Base-by-base conservation (phyloP, 2,329 filamentous ascomycete genomes). In the Microcyclosporella mali region DNA sequence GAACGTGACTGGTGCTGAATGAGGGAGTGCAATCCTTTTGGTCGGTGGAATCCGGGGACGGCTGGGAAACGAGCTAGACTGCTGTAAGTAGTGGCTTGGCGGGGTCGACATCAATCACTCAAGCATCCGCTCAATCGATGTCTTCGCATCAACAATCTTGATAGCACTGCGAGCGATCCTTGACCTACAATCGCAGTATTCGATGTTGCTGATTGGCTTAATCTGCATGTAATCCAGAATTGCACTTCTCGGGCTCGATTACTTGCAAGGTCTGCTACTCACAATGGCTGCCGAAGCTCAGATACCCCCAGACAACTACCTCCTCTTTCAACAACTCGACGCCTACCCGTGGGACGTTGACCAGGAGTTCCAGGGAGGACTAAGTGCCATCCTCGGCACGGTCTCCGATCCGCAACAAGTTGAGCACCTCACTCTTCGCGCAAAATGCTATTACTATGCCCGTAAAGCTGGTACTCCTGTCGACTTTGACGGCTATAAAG, bases 401-500 rank as follows among this genome's bases (percentile, higher is more conserved):
- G 70, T 74, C 43, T 72, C 74, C 62, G 61, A 75, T 56, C 65
- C 77, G 50, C 65, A 78, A 59, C 65, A 78, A 66, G 56, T 71
- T 41, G 58, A 74, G 56, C 72, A 81, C 50, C 60, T 85, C 48
- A 78, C 78, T 21, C 69, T 81, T 42, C 77, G 82, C 51, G 82
- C 83, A 47, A 80, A 82, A 61, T 80, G 76, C 62, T 85, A 83
- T 66, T 87, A 84, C 66, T 84, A 80, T 60, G 66, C 72, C 6
- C 50, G 51, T 6, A 61, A 62, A 40, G 46, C 55, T 65, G 68
- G 66, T 37, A 66, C 59, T 3, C 58, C 72, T 14, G 74, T 90
- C 49, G 77, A 86, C 59, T 85, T 84, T 52, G 67, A 77, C 40
- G 67, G 67, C 38, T 92, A 89, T 67, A 81, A 82, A 59, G 62